These are phyloP conservation scores for Peronospora belbahrii DNA, from an alignment of 352 stramenopile species.

Conservation along the genomic window DNA sequence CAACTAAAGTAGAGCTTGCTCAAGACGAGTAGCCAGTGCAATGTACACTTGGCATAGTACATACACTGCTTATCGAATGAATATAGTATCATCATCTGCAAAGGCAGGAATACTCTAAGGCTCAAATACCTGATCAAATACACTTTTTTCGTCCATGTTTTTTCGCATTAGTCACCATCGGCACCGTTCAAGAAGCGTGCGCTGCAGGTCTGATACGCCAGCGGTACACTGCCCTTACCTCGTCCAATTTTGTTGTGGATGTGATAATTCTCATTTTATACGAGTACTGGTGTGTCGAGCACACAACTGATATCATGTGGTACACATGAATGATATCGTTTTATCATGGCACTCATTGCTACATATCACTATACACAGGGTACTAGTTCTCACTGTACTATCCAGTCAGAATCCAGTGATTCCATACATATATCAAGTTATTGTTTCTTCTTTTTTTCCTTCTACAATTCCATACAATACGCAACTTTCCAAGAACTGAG, in stretches of 20 bases:
- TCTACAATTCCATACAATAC: slow-evolving; percentile 16
- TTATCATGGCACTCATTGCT: too few relatives aligned
- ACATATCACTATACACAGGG: background rate
- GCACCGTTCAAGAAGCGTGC: slow-evolving; percentile 35
- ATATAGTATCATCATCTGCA: slow-evolving; percentile 39
- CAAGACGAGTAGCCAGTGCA: background rate
- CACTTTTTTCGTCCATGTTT: slow-evolving; percentile 28
- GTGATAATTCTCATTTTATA: slow-evolving; percentile 90
- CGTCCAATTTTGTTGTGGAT: slow-evolving; percentile 91
- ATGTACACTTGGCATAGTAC: background rate
- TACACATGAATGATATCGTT: slow-evolving; percentile 10
- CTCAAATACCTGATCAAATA: slow-evolving; percentile 65
- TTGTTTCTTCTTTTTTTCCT: slow-evolving; percentile 13
- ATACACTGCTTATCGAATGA: slow-evolving; percentile 17
- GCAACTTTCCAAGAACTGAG: too few relatives aligned
- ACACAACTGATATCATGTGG: slow-evolving; percentile 25
- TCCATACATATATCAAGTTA: slow-evolving; percentile 19
- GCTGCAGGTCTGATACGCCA: slow-evolving; percentile 59
- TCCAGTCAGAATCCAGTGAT: background rate
- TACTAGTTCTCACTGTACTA: background rate
- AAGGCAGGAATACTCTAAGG: slow-evolving; percentile 34
- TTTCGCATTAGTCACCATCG: slow-evolving; percentile 10
- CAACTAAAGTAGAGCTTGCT: background rate
- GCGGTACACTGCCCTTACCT: slow-evolving; percentile 70
- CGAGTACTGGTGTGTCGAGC: too few relatives aligned